A percentile compares a stretch with the other conserved stretches of the same genome.
Evolutionary conservation across 768 basidiomycete species (phyloP).

Genomic region (Mycena haematopus): DNA sequence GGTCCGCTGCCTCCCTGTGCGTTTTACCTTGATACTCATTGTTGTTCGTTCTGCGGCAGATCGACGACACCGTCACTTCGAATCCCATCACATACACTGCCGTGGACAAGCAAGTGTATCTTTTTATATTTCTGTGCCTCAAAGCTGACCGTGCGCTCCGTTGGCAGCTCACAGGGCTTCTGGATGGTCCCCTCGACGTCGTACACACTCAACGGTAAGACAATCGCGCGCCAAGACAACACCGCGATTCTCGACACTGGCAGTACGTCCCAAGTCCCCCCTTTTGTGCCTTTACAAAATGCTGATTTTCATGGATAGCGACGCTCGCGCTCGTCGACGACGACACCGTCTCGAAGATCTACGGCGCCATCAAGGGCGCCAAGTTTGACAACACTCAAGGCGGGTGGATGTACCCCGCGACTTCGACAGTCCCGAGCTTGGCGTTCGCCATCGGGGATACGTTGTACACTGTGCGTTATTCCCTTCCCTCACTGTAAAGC

Average conservation of each 20-base stretch:
- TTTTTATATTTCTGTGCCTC: background rate
- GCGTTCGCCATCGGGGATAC: conserved; percentile 42
- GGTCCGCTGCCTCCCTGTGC: background rate
- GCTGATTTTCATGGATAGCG: conserved; percentile 2
- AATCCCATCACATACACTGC: conserved; percentile 34
- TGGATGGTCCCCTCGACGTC: conserved; percentile 43
- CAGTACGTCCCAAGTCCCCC: conserved; percentile 34
- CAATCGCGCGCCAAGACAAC: conserved; percentile 28
- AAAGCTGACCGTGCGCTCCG: background rate
- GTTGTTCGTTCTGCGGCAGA: conserved; percentile 16
- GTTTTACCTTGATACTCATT: background rate
- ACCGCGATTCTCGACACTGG: conserved; percentile 48
- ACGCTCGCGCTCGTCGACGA: conserved; percentile 38
- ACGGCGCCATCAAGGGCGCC: conserved; percentile 43
- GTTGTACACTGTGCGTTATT: conserved; percentile 33
- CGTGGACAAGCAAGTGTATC: conserved; percentile 13
- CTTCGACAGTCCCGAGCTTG: conserved; percentile 39
- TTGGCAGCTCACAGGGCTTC: conserved; percentile 43
- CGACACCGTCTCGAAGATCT: conserved; percentile 39
- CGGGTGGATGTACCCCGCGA: conserved; percentile 44
- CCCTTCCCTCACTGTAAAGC: too few relatives aligned
- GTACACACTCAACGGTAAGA: conserved; percentile 35
- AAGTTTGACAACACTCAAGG: conserved; percentile 41
- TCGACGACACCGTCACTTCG: conserved; percentile 37
- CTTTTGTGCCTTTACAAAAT: background rate